Percentiles rank a stretch among this genome's conserved stretches.
phyloP scores from a whole-genome alignment of 805 yeast species.

The Candida nemodendra region DNA sequence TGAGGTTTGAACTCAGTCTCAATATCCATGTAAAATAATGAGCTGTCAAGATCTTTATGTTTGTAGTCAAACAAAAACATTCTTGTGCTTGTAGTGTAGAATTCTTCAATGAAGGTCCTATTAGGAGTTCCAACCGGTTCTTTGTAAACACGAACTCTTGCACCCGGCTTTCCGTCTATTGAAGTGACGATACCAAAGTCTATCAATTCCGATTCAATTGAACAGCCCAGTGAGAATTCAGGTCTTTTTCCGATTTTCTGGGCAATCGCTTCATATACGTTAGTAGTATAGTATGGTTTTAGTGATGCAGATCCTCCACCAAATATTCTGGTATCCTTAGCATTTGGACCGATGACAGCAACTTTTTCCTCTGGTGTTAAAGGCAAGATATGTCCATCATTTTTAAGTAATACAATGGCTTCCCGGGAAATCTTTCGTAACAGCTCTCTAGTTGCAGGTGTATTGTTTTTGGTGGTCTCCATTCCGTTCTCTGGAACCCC shows the following conservation, averaged over 20 bases:
- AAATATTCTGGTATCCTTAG: slow-evolving; percentile 43
- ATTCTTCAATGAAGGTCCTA: slow-evolving; percentile 25
- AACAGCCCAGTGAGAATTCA: slow-evolving; percentile 35
- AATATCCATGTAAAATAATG: slow-evolving; percentile 42
- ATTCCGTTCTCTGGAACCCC: slow-evolving; percentile 42
- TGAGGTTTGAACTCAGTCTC: slow-evolving; percentile 45
- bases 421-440: slow-evolving; percentile 47
- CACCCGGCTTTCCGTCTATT: slow-evolving; percentile 19
- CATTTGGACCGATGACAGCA: slow-evolving; percentile 62
- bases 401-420: slow-evolving; percentile 54
- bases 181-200: slow-evolving; percentile 5
- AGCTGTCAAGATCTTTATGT: slow-evolving; percentile 18
- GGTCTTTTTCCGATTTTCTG: slow-evolving; percentile 20
- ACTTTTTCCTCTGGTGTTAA: slow-evolving; percentile 39
- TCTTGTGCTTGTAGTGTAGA: slow-evolving; percentile 10
- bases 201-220: slow-evolving; percentile 12
- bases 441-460: slow-evolving; percentile 42
- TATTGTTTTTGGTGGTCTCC: slow-evolving; percentile 39
- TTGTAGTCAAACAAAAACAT: slow-evolving; percentile 27
- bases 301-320: slow-evolving; percentile 62
- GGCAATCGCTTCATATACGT: slow-evolving; percentile 7
- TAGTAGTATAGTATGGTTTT: slow-evolving; percentile 15
- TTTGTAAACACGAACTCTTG: slow-evolving; percentile 23
- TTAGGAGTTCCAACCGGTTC: slow-evolving; percentile 18
- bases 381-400: slow-evolving; percentile 46